Evolutionary conservation across 495 filamentous ascomycete species (phyloP).

Genomic region (Xylaria telfairii): DNA sequence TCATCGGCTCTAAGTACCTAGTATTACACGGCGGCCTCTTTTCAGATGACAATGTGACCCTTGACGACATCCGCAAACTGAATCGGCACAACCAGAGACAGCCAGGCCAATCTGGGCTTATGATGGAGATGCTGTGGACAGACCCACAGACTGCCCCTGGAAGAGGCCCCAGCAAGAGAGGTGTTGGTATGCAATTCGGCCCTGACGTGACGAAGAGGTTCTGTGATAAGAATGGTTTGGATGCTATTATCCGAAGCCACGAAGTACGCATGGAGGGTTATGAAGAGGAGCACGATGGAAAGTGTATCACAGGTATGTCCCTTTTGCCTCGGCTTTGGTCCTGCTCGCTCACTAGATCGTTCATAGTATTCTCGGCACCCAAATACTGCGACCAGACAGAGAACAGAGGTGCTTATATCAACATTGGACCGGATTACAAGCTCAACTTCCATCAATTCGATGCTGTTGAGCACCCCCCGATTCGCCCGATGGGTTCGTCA

Average conservation of each 20-base stretch:
- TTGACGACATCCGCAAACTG: conserved; percentile 93
- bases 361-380: conserved; percentile 89
- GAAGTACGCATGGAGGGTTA: conserved; percentile 98
- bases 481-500: conserved; percentile 81
- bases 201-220: conserved; percentile 97
- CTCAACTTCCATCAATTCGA: conserved; percentile 91
- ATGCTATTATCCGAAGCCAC: conserved; percentile 94
- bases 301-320: conserved; percentile 84
- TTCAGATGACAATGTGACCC: conserved; percentile 90
- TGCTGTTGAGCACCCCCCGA: conserved; percentile 92
- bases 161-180: conserved; percentile 92
- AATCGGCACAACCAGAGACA: conserved; percentile 92
- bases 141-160: conserved; percentile 88
- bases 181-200: conserved; percentile 95
- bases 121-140: conserved; percentile 99
- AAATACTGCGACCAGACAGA: conserved; percentile 98
- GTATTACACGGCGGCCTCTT: conserved; percentile 96
- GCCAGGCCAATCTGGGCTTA: conserved; percentile 92
- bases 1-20: conserved; percentile 91
- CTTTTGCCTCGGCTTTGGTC: background rate
- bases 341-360: conserved; percentile 31
- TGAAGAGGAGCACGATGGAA: conserved; percentile 95
- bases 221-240: conserved; percentile 92
- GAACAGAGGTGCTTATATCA: conserved; percentile 99
- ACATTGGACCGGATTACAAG: conserved; percentile 90